phyloP scores from a whole-genome alignment of 345 rosid genomes.

The Sisymbrium altissimum region DNA sequence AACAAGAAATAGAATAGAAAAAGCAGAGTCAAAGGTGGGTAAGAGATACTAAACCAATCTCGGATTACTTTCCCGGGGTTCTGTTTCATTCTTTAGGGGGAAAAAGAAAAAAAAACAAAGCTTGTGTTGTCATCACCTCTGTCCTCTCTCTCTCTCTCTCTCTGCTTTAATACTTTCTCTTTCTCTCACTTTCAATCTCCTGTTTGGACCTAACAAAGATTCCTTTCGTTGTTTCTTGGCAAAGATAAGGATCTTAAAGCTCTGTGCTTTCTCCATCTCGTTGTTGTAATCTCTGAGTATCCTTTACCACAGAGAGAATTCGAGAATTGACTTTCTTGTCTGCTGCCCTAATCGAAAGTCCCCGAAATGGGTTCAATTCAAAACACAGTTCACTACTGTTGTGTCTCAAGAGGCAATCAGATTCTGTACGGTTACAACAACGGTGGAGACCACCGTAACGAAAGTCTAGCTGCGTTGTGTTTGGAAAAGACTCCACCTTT shows the following conservation, averaged over 20 bases:
- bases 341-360: not conserved
- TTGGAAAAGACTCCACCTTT: slow-evolving; percentile 61
- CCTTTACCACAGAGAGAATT: not conserved
- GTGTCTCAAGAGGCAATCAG: slow-evolving; percentile 55
- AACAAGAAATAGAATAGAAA: not conserved
- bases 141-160: not conserved
- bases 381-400: slow-evolving; percentile 60
- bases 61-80: not conserved
- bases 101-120: not conserved
- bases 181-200: not conserved
- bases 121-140: not conserved
- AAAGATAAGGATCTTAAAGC: slow-evolving; percentile 19
- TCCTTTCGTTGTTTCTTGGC: slow-evolving; percentile 27
- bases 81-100: not conserved
- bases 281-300: not conserved
- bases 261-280: not conserved
- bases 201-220: slow-evolving; percentile 6
- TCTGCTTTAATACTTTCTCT: slow-evolving; percentile 27
- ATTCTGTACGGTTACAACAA: slow-evolving; percentile 47
- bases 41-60: slow-evolving; percentile 1
- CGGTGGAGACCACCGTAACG: slow-evolving; percentile 54
- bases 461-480: slow-evolving; percentile 53
- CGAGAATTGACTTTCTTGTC: not conserved
- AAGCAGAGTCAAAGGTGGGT: slow-evolving; percentile 25
- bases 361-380: slow-evolving; percentile 8